These are phyloP conservation scores for Fistulinella prunicolor DNA, from an alignment of 768 basidiomycete species.

Conservation along the genomic window DNA sequence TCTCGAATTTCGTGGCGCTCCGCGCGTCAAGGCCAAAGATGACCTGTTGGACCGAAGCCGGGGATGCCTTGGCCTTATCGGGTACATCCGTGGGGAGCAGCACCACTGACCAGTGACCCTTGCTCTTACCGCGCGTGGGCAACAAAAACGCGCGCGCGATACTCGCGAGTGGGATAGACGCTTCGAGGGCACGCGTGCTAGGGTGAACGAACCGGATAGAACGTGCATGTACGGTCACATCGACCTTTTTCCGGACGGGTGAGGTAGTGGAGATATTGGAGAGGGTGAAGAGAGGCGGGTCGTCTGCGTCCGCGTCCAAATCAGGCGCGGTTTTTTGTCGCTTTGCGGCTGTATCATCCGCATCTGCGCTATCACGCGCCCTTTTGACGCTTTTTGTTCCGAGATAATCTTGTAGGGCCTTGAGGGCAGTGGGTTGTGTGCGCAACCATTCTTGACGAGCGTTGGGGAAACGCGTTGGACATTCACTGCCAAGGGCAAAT, in stretches of 20 bases:
- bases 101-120: constrained; percentile 70
- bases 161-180: constrained; percentile 45
- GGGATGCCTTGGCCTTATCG: constrained; percentile 39
- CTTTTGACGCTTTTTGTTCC: constrained; percentile 21
- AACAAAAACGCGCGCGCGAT: constrained; percentile 66
- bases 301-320: constrained; percentile 25
- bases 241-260: constrained; percentile 73
- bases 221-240: constrained; percentile 53
- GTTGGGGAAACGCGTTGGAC: constrained; percentile 16
- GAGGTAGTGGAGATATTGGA: constrained; percentile 67
- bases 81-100: constrained; percentile 56
- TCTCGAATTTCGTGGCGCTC: constrained; percentile 43
- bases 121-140: constrained; percentile 70
- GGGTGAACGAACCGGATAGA: constrained; percentile 55
- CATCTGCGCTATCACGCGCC: constrained; percentile 15
- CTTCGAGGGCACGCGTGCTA: constrained; percentile 46
- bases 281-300: constrained; percentile 53
- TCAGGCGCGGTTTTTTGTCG: constrained; percentile 18
- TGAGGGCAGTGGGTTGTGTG: constrained; percentile 21
- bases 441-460: constrained; percentile 23
- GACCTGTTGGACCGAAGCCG: constrained; percentile 47
- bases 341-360: constrained; percentile 12
- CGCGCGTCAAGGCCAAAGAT: constrained; percentile 71
- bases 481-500: constrained; percentile 30
- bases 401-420: constrained; percentile 17